These are phyloP conservation scores for Sphagnum contortum DNA, from an alignment of 225 moss, liverwort and hornwort genomes.

Conservation along the genomic window DNA sequence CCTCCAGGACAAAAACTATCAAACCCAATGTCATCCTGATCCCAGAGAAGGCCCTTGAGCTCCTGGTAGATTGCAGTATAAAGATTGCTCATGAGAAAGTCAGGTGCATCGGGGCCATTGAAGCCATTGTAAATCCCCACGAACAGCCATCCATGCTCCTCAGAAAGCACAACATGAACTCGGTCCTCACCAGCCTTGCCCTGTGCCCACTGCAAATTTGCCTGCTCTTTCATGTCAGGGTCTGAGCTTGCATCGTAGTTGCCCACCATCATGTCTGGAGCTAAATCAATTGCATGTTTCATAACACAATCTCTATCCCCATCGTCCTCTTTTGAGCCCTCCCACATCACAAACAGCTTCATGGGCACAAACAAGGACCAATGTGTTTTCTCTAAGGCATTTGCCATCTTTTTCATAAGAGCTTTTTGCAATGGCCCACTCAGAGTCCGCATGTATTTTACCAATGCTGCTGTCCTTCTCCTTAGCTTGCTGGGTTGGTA, in stretches of 20 bases:
- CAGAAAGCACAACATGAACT: slow-evolving; percentile 89
- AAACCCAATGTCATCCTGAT: slow-evolving; percentile 45
- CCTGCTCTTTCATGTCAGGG: slow-evolving; percentile 49
- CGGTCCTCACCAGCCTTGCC: slow-evolving; percentile 98
- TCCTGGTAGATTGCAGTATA: slow-evolving; percentile 84
- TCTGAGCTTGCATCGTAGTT: slow-evolving; percentile 48
- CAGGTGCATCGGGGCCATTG: slow-evolving; percentile 91
- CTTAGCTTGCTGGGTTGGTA: slow-evolving; percentile 8
- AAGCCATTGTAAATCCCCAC: slow-evolving; percentile 97
- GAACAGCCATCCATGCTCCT: slow-evolving; percentile 97
- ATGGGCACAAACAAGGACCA: slow-evolving; percentile 52
- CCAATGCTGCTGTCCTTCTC: slow-evolving; percentile 50
- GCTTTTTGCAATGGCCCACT: slow-evolving; percentile 77
- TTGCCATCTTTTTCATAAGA: slow-evolving; percentile 55
- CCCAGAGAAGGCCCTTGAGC: slow-evolving; percentile 83
- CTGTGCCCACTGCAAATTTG: slow-evolving; percentile 95
- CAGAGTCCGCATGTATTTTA: slow-evolving; percentile 61
- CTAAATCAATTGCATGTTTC: slow-evolving; percentile 25
- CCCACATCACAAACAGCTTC: slow-evolving; percentile 48
- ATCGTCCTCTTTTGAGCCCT: slow-evolving; percentile 6
- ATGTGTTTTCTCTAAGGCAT: slow-evolving; percentile 54
- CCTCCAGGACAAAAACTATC: slow-evolving; percentile 22
- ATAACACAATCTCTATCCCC: slow-evolving; percentile 22
- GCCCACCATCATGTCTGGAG: slow-evolving; percentile 20
- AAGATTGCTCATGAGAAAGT: slow-evolving; percentile 98